These are phyloP conservation scores for Candida ficus DNA, from an alignment of 805 yeast genomes.

Conservation along the genomic window DNA sequence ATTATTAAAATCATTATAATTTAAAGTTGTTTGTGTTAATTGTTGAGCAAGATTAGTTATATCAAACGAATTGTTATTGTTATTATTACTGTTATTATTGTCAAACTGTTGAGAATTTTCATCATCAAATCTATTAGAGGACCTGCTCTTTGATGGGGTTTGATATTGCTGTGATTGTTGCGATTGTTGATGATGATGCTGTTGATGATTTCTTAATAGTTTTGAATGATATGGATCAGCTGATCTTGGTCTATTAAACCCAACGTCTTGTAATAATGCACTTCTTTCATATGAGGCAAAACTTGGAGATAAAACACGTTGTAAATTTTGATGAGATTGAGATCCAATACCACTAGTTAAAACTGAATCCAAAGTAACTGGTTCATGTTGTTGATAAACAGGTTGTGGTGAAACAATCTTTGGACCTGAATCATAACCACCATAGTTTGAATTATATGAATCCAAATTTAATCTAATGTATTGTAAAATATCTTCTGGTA, in stretches of 20 bases:
- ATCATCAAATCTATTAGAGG: conserved; percentile 17
- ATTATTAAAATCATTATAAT: conserved; percentile 17
- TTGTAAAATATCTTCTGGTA: conserved; percentile 47
- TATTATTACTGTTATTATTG: conserved; percentile 7
- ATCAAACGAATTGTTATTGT: conserved; percentile 18
- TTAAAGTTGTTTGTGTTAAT: conserved; percentile 17
- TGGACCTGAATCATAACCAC: conserved; percentile 1
- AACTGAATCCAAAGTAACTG: conserved; percentile 35
- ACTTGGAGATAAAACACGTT: conserved; percentile 28
- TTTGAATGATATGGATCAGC: conserved; percentile 33
- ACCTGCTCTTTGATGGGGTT: conserved; percentile 18
- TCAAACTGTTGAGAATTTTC: conserved; percentile 6
- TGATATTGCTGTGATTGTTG: conserved; percentile 7
- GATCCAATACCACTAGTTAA: no score
- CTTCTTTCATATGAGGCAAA: conserved; percentile 16
- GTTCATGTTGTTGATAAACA: conserved; percentile 27
- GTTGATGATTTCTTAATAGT: conserved; percentile 8
- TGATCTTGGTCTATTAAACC: conserved; percentile 34
- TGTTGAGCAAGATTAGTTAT: conserved; percentile 27
- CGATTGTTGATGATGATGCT: conserved; percentile 4
- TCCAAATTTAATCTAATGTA: conserved; percentile 42
- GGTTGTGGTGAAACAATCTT: conserved; percentile 19
- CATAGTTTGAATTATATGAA: conserved; percentile 8
- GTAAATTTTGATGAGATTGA: conserved; percentile 32
- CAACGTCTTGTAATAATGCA: conserved; percentile 21